A percentile compares a stretch with the other conserved stretches of the same genome.
phyloP scores from a whole-genome alignment of 2,329 filamentous ascomycete species.

The Xylariaceae sp. region DNA sequence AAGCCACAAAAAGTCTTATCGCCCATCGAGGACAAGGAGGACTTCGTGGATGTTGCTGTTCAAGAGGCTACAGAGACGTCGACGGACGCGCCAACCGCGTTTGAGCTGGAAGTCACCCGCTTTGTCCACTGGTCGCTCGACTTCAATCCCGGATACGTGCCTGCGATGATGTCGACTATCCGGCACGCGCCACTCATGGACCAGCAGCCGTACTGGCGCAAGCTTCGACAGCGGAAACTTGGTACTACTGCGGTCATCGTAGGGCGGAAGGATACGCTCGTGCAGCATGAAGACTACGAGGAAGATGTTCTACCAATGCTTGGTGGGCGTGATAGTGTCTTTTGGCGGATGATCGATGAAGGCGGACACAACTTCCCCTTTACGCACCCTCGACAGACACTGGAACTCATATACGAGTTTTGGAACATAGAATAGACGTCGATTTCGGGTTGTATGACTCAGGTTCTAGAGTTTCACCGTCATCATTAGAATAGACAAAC shows the following conservation, averaged over 20 bases:
- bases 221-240: slow-evolving; percentile 39
- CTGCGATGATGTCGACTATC: slow-evolving; percentile 56
- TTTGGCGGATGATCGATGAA: slow-evolving; percentile 45
- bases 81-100: slow-evolving; percentile 27
- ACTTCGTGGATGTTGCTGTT: slow-evolving; percentile 37
- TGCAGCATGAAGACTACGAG: slow-evolving; percentile 47
- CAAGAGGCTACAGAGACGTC: slow-evolving; percentile 37
- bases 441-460: too few species aligned
- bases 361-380: slow-evolving; percentile 62
- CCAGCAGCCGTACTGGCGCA: slow-evolving; percentile 48
- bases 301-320: slow-evolving; percentile 47
- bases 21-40: slow-evolving; percentile 25
- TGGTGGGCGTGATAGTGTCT: slow-evolving; percentile 46
- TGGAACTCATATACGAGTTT: slow-evolving; percentile 44
- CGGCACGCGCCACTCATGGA: slow-evolving; percentile 50
- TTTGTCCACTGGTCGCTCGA: slow-evolving; percentile 57
- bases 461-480: too few species aligned
- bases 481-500: too few species aligned
- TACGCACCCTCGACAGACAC: slow-evolving; percentile 44
- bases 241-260: slow-evolving; percentile 50
- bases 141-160: slow-evolving; percentile 55
- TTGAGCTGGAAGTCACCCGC: slow-evolving; percentile 45
- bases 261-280: slow-evolving; percentile 48
- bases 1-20: slow-evolving; percentile 17
- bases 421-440: slow-evolving; percentile 35